Conservation (phyloP, 2,329 filamentous ascomycete species). For the Gnomoniopsis sp. region DNA sequence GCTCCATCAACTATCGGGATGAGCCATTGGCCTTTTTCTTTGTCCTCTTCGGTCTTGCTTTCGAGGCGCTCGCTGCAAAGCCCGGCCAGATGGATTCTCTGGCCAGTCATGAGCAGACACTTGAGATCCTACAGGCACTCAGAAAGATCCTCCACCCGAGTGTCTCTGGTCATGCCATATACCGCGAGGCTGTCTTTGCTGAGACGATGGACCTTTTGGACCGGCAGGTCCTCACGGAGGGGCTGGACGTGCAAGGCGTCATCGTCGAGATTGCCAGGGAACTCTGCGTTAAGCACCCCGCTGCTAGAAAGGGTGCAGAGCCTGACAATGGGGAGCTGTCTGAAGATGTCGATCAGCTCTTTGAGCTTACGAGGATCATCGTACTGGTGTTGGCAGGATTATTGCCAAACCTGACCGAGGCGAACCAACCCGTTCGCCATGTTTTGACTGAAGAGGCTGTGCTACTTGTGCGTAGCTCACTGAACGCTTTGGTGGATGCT, state of each 20-base stretch:
- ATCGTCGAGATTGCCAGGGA: slow-evolving; percentile 93
- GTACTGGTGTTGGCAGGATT: slow-evolving; percentile 87
- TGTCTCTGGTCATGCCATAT: slow-evolving; percentile 94
- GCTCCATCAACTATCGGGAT: slow-evolving; percentile 90
- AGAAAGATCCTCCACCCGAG: slow-evolving; percentile 94
- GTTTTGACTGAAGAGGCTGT: slow-evolving; percentile 86
- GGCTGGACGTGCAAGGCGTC: slow-evolving; percentile 80
- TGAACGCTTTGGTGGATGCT: slow-evolving; percentile 88
- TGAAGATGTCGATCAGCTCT: slow-evolving; percentile 96
- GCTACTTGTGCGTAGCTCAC: slow-evolving; percentile 70
- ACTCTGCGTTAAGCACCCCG: slow-evolving; percentile 86
- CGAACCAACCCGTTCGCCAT: slow-evolving; percentile 63
- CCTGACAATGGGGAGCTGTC: slow-evolving; percentile 75
- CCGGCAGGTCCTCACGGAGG: slow-evolving; percentile 86
- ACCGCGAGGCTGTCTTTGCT: slow-evolving; percentile 90
- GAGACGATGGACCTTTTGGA: slow-evolving; percentile 97
- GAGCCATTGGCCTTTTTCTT: slow-evolving; percentile 99
- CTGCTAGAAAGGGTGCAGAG: slow-evolving; percentile 67
- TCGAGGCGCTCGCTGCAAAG: slow-evolving; percentile 87
- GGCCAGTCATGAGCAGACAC: slow-evolving; percentile 71
- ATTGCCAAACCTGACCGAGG: slow-evolving; percentile 75
- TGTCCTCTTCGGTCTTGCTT: slow-evolving; percentile 92
- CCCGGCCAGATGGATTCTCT: slow-evolving; percentile 64
- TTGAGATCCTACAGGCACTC: slow-evolving; percentile 81
- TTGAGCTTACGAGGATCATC: slow-evolving; percentile 94